A percentile compares a stretch with the other conserved stretches of the same genome.
These are phyloP conservation scores for Thinopyrum obtusiflorum DNA, from an alignment of 202 grass and related monocot species.

Conservation along the genomic window DNA sequence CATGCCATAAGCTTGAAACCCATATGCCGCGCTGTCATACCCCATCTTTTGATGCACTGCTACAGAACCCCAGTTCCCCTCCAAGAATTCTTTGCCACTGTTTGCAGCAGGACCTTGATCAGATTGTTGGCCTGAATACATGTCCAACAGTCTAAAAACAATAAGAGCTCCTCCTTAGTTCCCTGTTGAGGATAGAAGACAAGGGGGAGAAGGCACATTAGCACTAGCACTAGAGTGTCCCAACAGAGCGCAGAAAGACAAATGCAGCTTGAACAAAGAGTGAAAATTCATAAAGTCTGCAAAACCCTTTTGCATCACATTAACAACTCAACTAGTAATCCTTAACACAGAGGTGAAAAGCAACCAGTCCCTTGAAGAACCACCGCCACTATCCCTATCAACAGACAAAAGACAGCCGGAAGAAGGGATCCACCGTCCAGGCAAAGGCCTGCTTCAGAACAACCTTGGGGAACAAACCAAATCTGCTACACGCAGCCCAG, in stretches of 20 bases:
- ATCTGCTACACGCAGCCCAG: slow-evolving; percentile 29
- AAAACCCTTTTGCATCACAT: slow-evolving; percentile 2
- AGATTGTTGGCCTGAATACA: slow-evolving; percentile 56
- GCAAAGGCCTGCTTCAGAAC: slow-evolving; percentile 33
- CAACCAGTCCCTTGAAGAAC: slow-evolving; percentile 31
- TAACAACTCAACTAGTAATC: slow-evolving; percentile 28
- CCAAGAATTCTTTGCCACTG: slow-evolving; percentile 42
- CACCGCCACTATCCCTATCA: slow-evolving; percentile 11
- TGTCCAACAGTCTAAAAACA: slow-evolving; percentile 31
- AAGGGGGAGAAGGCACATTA: slow-evolving; percentile 21
- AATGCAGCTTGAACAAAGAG: not conserved
- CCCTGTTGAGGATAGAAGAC: slow-evolving; percentile 30
- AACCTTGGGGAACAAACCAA: slow-evolving; percentile 52
- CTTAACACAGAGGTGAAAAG: slow-evolving; percentile 34
- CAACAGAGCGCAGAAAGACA: slow-evolving; percentile 1
- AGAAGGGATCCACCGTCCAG: slow-evolving; percentile 40
- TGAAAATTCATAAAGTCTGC: slow-evolving; percentile 19
- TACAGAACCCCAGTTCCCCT: slow-evolving; percentile 52
- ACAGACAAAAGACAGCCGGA: slow-evolving; percentile 40
- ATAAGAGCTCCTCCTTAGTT: slow-evolving; percentile 13
- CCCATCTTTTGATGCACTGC: slow-evolving; percentile 58
- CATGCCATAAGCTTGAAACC: slow-evolving; percentile 51
- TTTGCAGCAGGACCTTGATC: slow-evolving; percentile 39
- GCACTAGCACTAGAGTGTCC: slow-evolving; percentile 7
- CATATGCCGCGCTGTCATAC: slow-evolving; percentile 46